Base-by-base conservation (phyloP, 2,329 filamentous ascomycete genomes). In the Aspergillus pseudotamarii region DNA sequence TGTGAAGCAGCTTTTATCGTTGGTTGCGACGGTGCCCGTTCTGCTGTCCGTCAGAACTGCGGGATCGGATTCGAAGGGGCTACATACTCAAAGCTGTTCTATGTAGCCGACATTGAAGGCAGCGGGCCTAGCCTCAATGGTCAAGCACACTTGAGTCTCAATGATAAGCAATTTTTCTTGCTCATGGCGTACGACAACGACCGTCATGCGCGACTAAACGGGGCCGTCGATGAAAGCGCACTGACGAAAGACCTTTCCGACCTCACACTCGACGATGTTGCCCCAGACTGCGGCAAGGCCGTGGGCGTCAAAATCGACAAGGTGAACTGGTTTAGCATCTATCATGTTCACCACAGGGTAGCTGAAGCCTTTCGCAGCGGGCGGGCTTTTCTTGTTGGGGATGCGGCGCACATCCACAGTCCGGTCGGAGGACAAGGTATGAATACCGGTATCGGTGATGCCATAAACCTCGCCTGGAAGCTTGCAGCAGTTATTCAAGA, bases 351-450 rank as follows among this genome's bases (percentile, higher is more conserved):
- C 68, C 77, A 82, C 66, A 73, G 81, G 8, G 76, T 79, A 34
- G 78, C 78, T 2, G 73, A 74, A 9, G 68, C 64, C 10, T 84
- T 85, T 67, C 80, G 81, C 6, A 76, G 79, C 26, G 80, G 82
- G 2, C 79, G 84, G 3, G 76, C 85, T 3, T 83, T 88, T 51
- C 73, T 88, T 0, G 85, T 83, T 1, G 85, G 86, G 16, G 86
- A 88, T 61, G 84, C 85, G 6, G 84, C 83, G 1, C 85, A 88
- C 63, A 84, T 85, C 14, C 84, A 87, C 64, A 84, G 79, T 43
- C 84, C 84, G 0, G 81, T 82, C 0, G 86, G 84, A 2, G 86
- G 84, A 0, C 85, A 86, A 68, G 86, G 86, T 1, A 84, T 88
- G 82, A 87, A 88, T 68, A 83, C 83, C 0, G 84, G 85, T 0